Evolutionary conservation across 2,329 filamentous ascomycete species (phyloP).

Genomic region (Botrytis sinoallii): DNA sequence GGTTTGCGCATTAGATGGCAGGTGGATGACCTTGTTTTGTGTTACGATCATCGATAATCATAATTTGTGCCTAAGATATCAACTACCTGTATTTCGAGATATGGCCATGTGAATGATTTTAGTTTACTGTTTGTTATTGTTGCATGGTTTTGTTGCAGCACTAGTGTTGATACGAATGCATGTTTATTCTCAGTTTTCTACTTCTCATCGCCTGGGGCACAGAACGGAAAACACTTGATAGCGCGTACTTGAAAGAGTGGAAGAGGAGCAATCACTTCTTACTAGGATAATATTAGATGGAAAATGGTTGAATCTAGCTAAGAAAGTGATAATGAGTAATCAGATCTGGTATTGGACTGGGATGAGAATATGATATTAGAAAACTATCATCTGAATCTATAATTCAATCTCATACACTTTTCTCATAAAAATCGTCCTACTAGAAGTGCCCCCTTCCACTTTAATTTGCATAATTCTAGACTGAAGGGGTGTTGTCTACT

Average conservation of each 20-base stretch:
- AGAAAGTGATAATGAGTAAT: not conserved
- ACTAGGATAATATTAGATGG: accelerated
- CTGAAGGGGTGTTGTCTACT: not conserved
- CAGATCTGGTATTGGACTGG: not conserved
- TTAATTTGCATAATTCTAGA: not conserved
- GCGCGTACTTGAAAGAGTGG: not conserved
- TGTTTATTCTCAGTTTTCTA: not conserved
- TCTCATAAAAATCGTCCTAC: accelerated
- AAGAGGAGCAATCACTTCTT: not conserved
- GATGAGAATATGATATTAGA: not conserved
- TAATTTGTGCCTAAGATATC: not conserved
- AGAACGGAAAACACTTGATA: not conserved
- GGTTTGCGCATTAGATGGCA: constrained; percentile 38
- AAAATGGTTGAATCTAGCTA: not conserved
- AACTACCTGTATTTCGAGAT: not conserved
- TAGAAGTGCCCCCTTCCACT: not conserved
- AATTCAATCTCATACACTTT: not conserved
- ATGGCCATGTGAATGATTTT: not conserved
- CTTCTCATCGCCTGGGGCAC: not conserved
- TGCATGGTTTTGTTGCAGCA: not conserved
- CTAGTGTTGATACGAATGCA: not conserved
- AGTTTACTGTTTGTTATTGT: not conserved
- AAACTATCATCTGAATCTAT: not conserved
- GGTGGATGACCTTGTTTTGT: not conserved
- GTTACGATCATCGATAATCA: not conserved